Conservation (phyloP, 305 asterid species). For the Petunia hybrid region DNA sequence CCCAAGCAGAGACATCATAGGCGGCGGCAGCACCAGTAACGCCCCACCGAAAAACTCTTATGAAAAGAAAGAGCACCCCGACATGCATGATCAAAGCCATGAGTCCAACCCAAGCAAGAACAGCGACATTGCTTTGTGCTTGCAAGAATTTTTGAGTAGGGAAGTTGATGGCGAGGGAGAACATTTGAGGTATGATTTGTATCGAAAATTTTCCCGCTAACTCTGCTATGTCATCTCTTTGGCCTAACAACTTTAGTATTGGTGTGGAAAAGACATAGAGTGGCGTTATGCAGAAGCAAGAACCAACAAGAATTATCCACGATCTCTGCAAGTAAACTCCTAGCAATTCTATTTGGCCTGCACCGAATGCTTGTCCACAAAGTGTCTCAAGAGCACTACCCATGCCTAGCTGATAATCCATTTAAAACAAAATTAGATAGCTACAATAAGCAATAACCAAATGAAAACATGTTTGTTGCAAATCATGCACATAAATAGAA, state of each 20-base stretch:
- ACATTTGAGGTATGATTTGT: conserved; percentile 86
- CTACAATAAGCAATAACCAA: background rate
- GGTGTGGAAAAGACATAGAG: conserved; percentile 71
- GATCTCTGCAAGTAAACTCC: conserved; percentile 92
- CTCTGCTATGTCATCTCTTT: conserved; percentile 76
- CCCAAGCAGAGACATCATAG: conserved; percentile 83
- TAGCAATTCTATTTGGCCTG: conserved; percentile 77
- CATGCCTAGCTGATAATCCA: conserved; percentile 79
- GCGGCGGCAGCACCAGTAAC: conserved; percentile 84
- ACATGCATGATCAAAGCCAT: conserved; percentile 64
- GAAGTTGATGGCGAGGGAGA: conserved; percentile 84
- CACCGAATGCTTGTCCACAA: conserved; percentile 96
- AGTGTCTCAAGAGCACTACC: conserved; percentile 93
- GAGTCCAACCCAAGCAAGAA: conserved; percentile 85
- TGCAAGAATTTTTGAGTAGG: conserved; percentile 90
- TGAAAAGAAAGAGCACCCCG: conserved; percentile 55
- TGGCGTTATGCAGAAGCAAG: conserved; percentile 72
- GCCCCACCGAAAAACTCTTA: conserved; percentile 77
- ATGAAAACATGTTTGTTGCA: background rate
- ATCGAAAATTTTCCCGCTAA: conserved; percentile 77
- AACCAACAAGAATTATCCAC: conserved; percentile 67
- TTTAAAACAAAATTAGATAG: background rate
- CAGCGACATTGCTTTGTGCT: conserved; percentile 78
- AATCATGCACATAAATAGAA: background rate
- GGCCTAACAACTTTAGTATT: conserved; percentile 72